A percentile compares a stretch with the other conserved stretches of the same genome.
Conservation (phyloP, 1,139 yeast genomes). For the Saccharomyces hybrid region DNA sequence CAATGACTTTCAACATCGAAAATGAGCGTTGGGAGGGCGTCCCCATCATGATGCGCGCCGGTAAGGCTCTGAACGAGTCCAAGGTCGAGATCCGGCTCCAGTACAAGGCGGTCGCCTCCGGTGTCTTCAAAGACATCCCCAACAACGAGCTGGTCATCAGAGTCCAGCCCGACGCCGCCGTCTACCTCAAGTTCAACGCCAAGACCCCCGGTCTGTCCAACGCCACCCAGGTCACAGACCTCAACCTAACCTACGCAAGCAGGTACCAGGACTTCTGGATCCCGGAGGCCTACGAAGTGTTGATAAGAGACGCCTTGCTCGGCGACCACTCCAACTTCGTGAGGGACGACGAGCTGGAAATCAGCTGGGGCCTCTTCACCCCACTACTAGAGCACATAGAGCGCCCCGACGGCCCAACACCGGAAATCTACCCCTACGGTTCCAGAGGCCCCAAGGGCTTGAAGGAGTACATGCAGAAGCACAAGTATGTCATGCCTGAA, state of each 20-base stretch:
- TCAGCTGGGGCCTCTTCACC: slow-evolving; percentile 87
- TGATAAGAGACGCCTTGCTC: slow-evolving; percentile 79
- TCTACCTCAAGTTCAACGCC: slow-evolving; percentile 83
- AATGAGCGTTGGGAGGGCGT: slow-evolving; percentile 99
- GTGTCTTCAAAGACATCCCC: slow-evolving; percentile 73
- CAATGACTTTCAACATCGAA: slow-evolving; percentile 64
- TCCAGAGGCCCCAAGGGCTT: slow-evolving; percentile 78
- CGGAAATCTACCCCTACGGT: slow-evolving; percentile 74
- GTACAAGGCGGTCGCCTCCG: slow-evolving; percentile 77
- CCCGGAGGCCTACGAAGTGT: slow-evolving; percentile 96
- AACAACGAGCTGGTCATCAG: slow-evolving; percentile 90
- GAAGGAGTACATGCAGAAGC: slow-evolving; percentile 51
- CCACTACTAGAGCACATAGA: slow-evolving; percentile 80
- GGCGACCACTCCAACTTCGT: slow-evolving; percentile 97
- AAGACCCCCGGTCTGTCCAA: slow-evolving; percentile 89
- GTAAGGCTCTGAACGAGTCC: slow-evolving; percentile 86
- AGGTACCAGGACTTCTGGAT: slow-evolving; percentile 87
- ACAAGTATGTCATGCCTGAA: slow-evolving; percentile 61
- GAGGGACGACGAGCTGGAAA: slow-evolving; percentile 93
- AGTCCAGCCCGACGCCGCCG: slow-evolving; percentile 90
- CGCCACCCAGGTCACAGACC: slow-evolving; percentile 74
- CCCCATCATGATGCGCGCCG: slow-evolving; percentile 91
- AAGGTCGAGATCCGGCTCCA: slow-evolving; percentile 93
- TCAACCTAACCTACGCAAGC: slow-evolving; percentile 76
- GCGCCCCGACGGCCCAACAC: slow-evolving; percentile 54